Conservation (phyloP, 2,329 filamentous ascomycete species). For the Trichoderma sp. region DNA sequence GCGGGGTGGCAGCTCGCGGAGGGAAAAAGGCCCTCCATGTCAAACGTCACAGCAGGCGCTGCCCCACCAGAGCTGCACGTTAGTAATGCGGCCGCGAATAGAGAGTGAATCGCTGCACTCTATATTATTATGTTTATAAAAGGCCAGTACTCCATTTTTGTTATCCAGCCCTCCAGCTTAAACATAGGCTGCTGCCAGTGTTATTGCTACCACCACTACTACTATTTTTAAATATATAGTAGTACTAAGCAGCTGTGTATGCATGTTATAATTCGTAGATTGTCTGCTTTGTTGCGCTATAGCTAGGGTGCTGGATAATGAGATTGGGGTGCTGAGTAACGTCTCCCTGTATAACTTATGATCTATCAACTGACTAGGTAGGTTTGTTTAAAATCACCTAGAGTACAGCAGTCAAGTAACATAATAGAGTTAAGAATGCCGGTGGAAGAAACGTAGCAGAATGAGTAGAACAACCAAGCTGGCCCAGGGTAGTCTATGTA, state of each 20-base stretch:
- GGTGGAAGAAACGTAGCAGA: neutral
- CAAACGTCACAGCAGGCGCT: slow-evolving; percentile 13
- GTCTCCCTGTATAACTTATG: too few relatives aligned
- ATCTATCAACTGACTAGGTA: neutral
- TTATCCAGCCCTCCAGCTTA: too few relatives aligned
- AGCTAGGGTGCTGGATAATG: too few relatives aligned
- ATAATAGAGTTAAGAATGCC: neutral
- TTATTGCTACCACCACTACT: too few relatives aligned
- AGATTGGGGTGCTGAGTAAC: too few relatives aligned
- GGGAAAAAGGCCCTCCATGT: neutral
- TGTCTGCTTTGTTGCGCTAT: too few relatives aligned
- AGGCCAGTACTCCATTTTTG: too few relatives aligned
- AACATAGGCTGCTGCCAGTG: too few relatives aligned
- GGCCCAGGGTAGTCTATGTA: too few relatives aligned
- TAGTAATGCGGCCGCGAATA: neutral
- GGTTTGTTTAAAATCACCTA: neutral
- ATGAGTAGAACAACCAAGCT: neutral
- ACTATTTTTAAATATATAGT: too few relatives aligned
- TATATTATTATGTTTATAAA: neutral
- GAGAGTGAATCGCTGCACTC: neutral
- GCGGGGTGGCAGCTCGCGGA: slow-evolving; percentile 1
- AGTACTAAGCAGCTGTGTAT: too few relatives aligned
- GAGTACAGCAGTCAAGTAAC: neutral
- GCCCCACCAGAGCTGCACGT: slow-evolving; percentile 12
- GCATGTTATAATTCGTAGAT: too few relatives aligned